These are phyloP conservation scores for Mucor velutinosus DNA, from an alignment of 371 early-diverging fungal genomes.

Conservation along the genomic window DNA sequence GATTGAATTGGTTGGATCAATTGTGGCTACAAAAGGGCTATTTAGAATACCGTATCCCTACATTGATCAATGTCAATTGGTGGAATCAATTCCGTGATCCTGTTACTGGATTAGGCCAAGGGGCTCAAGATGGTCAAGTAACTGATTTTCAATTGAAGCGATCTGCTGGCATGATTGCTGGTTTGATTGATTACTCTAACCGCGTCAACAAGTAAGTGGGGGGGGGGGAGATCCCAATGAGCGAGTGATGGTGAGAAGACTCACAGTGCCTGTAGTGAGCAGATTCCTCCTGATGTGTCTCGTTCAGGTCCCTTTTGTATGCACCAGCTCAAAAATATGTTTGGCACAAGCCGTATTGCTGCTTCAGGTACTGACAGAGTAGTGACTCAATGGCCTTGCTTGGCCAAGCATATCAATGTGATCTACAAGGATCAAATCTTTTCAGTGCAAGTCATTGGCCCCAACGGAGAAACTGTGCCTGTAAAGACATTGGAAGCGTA, in stretches of 20 bases:
- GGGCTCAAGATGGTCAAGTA: conserved; percentile 54
- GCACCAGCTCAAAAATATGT: conserved; percentile 87
- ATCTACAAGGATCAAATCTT: conserved; percentile 85
- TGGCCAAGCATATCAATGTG: conserved; percentile 79
- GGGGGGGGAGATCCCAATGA: too few relatives aligned
- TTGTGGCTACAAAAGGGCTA: conserved; percentile 91
- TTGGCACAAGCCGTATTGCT: conserved; percentile 84
- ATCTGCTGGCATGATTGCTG: conserved; percentile 74
- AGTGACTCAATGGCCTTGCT: conserved; percentile 71
- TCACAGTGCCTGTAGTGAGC: conserved; percentile 35
- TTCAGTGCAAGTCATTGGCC: conserved; percentile 71
- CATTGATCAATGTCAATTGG: conserved; percentile 90
- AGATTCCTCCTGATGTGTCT: conserved; percentile 70
- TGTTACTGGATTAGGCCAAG: conserved; percentile 48
- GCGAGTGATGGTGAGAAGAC: too few relatives aligned
- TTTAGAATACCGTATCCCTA: conserved; percentile 83
- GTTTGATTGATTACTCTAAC: conserved; percentile 75
- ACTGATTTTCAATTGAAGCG: conserved; percentile 77
- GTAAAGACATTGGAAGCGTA: conserved; percentile 64
- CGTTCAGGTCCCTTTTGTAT: conserved; percentile 82
- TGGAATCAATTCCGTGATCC: conserved; percentile 74
- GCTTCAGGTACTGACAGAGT: conserved; percentile 68
- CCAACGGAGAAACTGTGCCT: conserved; percentile 69
- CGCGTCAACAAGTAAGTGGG: conserved; percentile 62
- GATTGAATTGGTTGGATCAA: conserved; percentile 83